phyloP scores from a whole-genome alignment of 768 basidiomycete species.

The Pulveroboletus sp. region DNA sequence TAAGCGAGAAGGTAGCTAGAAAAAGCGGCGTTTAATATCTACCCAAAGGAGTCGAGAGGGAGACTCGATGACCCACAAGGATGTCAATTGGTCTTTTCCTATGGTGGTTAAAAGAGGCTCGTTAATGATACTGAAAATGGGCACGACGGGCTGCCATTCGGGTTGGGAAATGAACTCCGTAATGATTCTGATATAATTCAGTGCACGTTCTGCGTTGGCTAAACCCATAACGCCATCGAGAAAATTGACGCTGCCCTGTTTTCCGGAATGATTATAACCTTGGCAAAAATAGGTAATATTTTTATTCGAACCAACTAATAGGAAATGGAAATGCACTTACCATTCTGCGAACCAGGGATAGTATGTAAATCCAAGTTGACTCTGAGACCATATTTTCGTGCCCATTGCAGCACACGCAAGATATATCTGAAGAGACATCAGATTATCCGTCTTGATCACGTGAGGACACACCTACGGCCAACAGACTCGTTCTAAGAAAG shows the following conservation, averaged over 20 bases:
- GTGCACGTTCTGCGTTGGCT: constrained; percentile 78
- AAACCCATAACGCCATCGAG: constrained; percentile 76
- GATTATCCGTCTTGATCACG: not conserved
- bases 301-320: not conserved
- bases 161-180: constrained; percentile 82
- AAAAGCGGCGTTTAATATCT: not conserved
- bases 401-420: constrained; percentile 74
- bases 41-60: not conserved
- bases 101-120: constrained; percentile 55
- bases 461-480: constrained; percentile 56
- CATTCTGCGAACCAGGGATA: constrained; percentile 79
- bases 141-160: constrained; percentile 61
- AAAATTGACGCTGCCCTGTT: constrained; percentile 59
- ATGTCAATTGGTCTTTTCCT: constrained; percentile 49
- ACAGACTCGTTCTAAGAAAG: constrained; percentile 68
- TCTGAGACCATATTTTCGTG: constrained; percentile 86
- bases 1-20: constrained; percentile 56
- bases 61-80: constrained; percentile 50
- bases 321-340: constrained; percentile 25
- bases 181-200: constrained; percentile 73
- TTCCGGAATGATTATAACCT: constrained; percentile 64
- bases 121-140: constrained; percentile 62
- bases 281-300: not conserved
- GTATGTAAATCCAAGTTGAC: constrained; percentile 80
- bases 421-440: constrained; percentile 52